Percentiles rank a stretch among this genome's conserved stretches.
phyloP scores from a whole-genome alignment of 2,329 filamentous ascomycete genomes.

The Colletotrichum karsti region DNA sequence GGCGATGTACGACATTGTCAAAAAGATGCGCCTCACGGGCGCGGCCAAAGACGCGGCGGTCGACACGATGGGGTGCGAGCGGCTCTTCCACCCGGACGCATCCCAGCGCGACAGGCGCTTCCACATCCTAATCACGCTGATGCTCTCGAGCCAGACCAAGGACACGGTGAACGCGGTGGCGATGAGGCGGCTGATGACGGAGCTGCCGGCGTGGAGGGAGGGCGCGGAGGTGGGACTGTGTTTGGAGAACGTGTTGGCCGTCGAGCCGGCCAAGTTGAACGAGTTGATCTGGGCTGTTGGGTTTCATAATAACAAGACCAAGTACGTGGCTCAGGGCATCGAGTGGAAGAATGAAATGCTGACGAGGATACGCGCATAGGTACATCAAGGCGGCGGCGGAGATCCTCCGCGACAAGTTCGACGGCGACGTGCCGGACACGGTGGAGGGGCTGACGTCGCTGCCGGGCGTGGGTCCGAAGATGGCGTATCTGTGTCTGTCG shows the following conservation, averaged over 20 bases:
- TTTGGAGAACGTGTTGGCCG: slow-evolving; percentile 79
- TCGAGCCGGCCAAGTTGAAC: slow-evolving; percentile 72
- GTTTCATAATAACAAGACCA: slow-evolving; percentile 95
- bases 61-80: slow-evolving; percentile 96
- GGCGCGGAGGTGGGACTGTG: slow-evolving; percentile 67
- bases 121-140: slow-evolving; percentile 86
- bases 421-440: slow-evolving; percentile 81
- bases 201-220: slow-evolving; percentile 64
- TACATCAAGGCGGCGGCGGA: slow-evolving; percentile 78
- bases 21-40: slow-evolving; percentile 75
- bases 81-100: slow-evolving; percentile 65
- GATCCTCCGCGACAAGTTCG: slow-evolving; percentile 75
- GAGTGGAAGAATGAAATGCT: background rate
- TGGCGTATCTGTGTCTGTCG: slow-evolving; percentile 89
- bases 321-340: slow-evolving; percentile 45
- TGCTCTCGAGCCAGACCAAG: slow-evolving; percentile 93
- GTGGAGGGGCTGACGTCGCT: slow-evolving; percentile 79
- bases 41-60: slow-evolving; percentile 80
- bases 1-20: slow-evolving; percentile 79
- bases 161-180: slow-evolving; percentile 88
- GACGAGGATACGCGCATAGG: slow-evolving; percentile 54
- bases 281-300: slow-evolving; percentile 84
- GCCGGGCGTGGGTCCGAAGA: slow-evolving; percentile 92
- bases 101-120: slow-evolving; percentile 72
- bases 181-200: slow-evolving; percentile 80